These are phyloP conservation scores for Bauhinia variegata DNA, from an alignment of 306 rosid species.

Conservation along the genomic window DNA sequence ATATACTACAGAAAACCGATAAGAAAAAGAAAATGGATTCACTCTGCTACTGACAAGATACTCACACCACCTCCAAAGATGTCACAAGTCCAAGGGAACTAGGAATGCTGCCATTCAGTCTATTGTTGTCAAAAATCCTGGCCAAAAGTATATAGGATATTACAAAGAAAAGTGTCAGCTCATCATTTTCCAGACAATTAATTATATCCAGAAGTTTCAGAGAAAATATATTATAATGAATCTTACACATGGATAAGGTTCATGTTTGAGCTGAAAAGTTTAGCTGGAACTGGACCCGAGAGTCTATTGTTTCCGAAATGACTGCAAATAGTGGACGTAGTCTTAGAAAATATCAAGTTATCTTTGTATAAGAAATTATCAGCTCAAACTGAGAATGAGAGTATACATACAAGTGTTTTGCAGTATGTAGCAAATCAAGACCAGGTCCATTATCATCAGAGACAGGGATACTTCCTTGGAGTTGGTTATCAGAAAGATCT, in stretches of 20 bases:
- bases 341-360: conserved; percentile 26
- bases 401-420: conserved; percentile 54
- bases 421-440: conserved; percentile 49
- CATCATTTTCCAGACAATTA: conserved; percentile 17
- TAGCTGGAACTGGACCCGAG: neutral
- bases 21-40: neutral
- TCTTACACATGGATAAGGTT: neutral
- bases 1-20: no score
- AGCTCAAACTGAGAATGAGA: conserved; percentile 22
- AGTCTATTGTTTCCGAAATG: conserved; percentile 33
- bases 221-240: no score
- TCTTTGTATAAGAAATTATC: conserved; percentile 9
- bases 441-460: conserved; percentile 45
- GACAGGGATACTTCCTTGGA: conserved; percentile 53
- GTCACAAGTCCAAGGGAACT: conserved; percentile 41
- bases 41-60: conserved; percentile 34
- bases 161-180: neutral
- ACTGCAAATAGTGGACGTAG: conserved; percentile 44
- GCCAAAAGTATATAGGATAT: conserved; percentile 21
- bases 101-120: conserved; percentile 58
- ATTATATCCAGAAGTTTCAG: neutral
- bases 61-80: conserved; percentile 66
- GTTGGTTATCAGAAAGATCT: conserved; percentile 53
- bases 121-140: conserved; percentile 65
- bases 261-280: neutral